Conservation (phyloP, 768 basidiomycete species). For the Brasilioporus rufonigricans region DNA sequence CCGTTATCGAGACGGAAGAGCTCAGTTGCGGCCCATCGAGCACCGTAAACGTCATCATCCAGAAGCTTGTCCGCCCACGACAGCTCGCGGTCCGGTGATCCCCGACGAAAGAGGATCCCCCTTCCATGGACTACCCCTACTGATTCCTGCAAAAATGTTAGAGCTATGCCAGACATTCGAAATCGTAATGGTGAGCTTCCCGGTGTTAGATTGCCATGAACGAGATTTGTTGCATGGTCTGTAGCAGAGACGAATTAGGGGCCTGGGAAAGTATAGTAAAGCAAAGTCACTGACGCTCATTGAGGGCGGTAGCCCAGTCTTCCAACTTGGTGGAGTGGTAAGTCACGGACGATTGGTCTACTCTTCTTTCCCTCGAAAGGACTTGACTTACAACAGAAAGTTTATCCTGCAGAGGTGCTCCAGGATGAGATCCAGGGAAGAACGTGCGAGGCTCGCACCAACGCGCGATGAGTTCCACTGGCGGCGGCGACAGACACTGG, state of each 20-base stretch:
- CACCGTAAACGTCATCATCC: neutral
- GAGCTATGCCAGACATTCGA: neutral
- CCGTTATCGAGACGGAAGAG: conserved; percentile 1
- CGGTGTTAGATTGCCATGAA: conserved; percentile 10
- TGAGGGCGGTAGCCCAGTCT: conserved; percentile 10
- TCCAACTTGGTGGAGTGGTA: neutral
- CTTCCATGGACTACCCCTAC: conserved; percentile 1
- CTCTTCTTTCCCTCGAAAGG: neutral
- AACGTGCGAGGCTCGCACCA: no score
- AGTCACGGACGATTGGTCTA: neutral
- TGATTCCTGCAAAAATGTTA: neutral
- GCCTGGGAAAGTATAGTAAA: neutral
- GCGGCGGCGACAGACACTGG: no score
- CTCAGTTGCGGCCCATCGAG: conserved; percentile 15
- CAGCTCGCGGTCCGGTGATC: no score
- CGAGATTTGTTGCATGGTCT: neutral
- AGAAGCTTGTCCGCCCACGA: no score
- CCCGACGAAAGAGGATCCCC: neutral
- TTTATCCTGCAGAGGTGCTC: neutral
- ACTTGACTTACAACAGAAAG: conserved; percentile 3
- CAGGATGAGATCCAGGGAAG: neutral
- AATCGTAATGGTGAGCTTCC: neutral
- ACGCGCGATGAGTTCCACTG: no score
- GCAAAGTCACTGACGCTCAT: neutral
- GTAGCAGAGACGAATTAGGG: neutral